phyloP scores from a whole-genome alignment of 164 flowering plant genomes.

The Nelumbo lutea region DNA sequence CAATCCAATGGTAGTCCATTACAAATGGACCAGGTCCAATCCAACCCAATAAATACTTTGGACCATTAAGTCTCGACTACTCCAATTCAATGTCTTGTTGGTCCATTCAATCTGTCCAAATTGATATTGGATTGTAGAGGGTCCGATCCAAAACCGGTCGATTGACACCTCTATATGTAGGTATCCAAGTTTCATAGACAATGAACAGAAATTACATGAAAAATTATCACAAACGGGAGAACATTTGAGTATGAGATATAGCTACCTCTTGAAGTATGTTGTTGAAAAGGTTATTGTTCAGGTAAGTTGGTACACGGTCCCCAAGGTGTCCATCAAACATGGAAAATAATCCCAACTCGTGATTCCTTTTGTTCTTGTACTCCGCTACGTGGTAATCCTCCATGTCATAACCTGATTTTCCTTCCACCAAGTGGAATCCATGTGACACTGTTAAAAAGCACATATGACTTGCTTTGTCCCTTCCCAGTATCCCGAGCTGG shows the following conservation, averaged over 20 bases:
- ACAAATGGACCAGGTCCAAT: no score
- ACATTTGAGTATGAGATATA: neutral
- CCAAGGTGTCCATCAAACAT: constrained; percentile 73
- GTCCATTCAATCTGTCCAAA: no score
- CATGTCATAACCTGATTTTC: constrained; percentile 61
- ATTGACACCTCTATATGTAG: no score
- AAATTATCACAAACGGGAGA: neutral
- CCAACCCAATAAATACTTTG: no score
- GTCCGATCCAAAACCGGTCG: no score
- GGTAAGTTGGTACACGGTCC: constrained; percentile 47
- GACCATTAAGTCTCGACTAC: no score
- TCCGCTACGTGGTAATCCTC: constrained; percentile 71
- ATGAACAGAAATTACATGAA: neutral
- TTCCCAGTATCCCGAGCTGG: constrained; percentile 44
- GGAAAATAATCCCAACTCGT: constrained; percentile 62
- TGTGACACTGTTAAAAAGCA: constrained; percentile 25
- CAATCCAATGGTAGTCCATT: no score
- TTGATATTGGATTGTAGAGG: no score
- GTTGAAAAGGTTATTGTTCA: constrained; percentile 46
- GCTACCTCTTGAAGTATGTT: constrained; percentile 60
- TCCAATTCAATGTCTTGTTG: no score
- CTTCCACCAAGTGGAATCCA: constrained; percentile 64
- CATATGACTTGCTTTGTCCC: constrained; percentile 42
- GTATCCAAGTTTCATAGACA: no score
- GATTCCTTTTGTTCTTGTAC: constrained; percentile 32